Base-by-base conservation (phyloP, 1,284 basidiomycete genomes). In the Cutaneotrichosporon cyanovorans region DNA sequence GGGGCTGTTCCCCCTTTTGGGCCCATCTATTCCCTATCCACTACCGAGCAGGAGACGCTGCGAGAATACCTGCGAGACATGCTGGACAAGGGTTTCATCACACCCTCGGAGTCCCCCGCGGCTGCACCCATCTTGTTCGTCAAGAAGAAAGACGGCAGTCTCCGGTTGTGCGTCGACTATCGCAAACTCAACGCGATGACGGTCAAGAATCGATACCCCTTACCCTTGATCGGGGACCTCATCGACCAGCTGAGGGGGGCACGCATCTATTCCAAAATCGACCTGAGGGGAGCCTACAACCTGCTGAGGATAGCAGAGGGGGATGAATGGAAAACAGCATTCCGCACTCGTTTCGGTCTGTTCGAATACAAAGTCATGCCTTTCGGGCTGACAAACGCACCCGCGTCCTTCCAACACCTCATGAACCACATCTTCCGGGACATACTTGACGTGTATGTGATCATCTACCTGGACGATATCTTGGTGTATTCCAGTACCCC, bases 61-160 rank as follows among this genome's bases (percentile, higher is more conserved):
- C 45, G 45, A 11, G 63, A 68, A n/a, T 75, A 69, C 47, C 42
- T 76, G 37, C 57, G 73, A 14, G 65, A 71, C 32, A 69, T 74
- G 39, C 64, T 77, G 0, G 65, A 21, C 0, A 65, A 59, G 20
- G 69, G 66, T 0, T 61, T 65, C 40, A 68, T 73, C 21, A 35
- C 46, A 5, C 50, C 46, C 2, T 72, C 64, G 0, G 47, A 61
- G 32, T 69, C 65, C 0, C 56, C 65, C 0, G 55, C 58, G 21
- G 64, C 25, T 8, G 56, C 75, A 0, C 74, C 74, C 0, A 58
- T 78, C 34, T 64, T 79, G 1, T 79, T 78, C 48, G 67, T 76
- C 28, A 65, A 67, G 40, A 77, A 78, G 57, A 78, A 77, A 56
- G 71, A 74, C 50, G 71, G 74, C 5, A 44, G 51, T 0, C 53